Evolutionary conservation across 805 yeast genomes (phyloP), one percentile per base, ranked within the genome.

Genomic region (Metschnikowia picachoensis): DNA sequence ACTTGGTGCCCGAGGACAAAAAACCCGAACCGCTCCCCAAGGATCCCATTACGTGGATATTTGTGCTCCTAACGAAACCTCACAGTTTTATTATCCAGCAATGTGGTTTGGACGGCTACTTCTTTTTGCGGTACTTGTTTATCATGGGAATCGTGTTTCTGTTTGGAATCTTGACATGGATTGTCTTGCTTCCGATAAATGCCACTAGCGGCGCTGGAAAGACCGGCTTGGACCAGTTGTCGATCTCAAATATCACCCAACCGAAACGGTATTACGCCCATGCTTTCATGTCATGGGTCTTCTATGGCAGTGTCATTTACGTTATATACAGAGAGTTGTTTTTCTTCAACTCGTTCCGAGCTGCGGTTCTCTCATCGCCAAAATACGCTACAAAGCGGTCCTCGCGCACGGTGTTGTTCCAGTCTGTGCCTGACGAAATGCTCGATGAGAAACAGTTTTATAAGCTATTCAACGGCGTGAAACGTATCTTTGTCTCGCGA

Each of bases 51-150:
- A 70, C 76, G 30, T 91, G 97, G 98, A 47, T 90, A 10, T 52
- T 65, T 8, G 82, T 83, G 7, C 61, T 92, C 28, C 56, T 87
- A 41, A 67, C 76, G 39, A 83, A 86, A 59, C 79, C 88, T 1
- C 90, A 87, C 46, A 70, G 85, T 39, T 87, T 87, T 59, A 74
- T 91, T 45, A 79, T 92, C 48, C 82, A 84, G 53, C 95, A 92
- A 58, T 85, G 94, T 16, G 98, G 97, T 14, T 62, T 92, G n/a
- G 98, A 92, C 62, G 97, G 97, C 5, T 92, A 87, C 69, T 83
- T 94, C 60, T 92, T 91, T 64, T 67, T 90, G 50, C 75, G 99
- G 53, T 94, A 86, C 60, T 64, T 94, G 28, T 74, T 78, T 41
- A 58, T 85, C 32, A 69, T 88, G 51, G 69, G 78, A 11, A 49